Percentiles rank a stretch among this genome's conserved stretches.
Conservation (phyloP, 805 yeast species). For the Torulaspora franciscae region DNA sequence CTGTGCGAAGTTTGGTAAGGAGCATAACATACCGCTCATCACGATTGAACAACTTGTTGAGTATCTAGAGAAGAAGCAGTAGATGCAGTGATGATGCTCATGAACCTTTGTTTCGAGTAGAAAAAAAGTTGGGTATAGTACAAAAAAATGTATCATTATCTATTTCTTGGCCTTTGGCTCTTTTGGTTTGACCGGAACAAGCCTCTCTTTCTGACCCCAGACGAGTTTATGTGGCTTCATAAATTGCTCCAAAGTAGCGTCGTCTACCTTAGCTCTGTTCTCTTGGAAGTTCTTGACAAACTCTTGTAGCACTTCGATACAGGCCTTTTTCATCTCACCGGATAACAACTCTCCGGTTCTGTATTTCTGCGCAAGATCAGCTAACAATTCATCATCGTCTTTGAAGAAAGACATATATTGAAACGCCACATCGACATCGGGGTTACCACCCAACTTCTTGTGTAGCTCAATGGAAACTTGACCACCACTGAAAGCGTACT, state of each 20-base stretch:
- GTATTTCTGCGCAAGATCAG: conserved; percentile 57
- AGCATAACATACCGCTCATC: conserved; percentile 61
- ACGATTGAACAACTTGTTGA: conserved; percentile 57
- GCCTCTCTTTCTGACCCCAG: conserved; percentile 69
- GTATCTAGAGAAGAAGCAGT: conserved; percentile 6
- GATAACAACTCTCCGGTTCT: conserved; percentile 76
- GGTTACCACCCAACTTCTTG: conserved; percentile 84
- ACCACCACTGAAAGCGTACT: conserved; percentile 96
- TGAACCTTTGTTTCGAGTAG: neutral
- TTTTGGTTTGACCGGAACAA: conserved; percentile 61
- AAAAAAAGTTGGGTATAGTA: neutral
- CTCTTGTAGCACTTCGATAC: conserved; percentile 73
- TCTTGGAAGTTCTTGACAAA: conserved; percentile 81
- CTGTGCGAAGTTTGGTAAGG: conserved; percentile 63
- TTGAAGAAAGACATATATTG: conserved; percentile 88
- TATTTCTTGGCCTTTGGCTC: conserved; percentile 36
- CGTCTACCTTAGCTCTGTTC: conserved; percentile 61
- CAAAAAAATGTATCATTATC: conserved; percentile 4
- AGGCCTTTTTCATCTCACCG: conserved; percentile 87
- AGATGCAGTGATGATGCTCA: neutral
- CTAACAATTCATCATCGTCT: conserved; percentile 79
- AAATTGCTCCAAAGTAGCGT: conserved; percentile 55
- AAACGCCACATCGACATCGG: conserved; percentile 91
- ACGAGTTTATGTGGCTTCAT: conserved; percentile 82
- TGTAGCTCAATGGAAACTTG: conserved; percentile 84